Evolutionary conservation across 176 grass and related monocot species (phyloP), one percentile per base, ranked within the genome.

Genomic region (Phragmites australis): DNA sequence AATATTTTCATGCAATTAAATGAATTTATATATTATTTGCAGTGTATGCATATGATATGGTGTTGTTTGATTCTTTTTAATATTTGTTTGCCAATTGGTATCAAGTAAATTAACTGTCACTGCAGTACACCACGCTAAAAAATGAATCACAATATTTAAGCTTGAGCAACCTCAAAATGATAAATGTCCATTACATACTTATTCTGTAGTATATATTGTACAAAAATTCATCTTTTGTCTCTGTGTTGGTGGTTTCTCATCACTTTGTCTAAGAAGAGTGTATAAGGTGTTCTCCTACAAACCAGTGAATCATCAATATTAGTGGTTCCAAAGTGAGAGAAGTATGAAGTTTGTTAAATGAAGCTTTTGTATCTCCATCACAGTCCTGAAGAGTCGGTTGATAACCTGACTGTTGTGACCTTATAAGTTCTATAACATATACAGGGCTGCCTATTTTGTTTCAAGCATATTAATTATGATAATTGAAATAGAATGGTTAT

Each of bases 361-460:
- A 76, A 54, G 31, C 44, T 25, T 54, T 14, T 49, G 1, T 71
- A 42, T 71, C 42, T 22, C 7, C n/a, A 72, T 65, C 41, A 48
- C 61, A 79, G 50, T 50, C 29, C 41, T 84, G 16, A 63, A 69
- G 51, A 61, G 54, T 80, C 19, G 52, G 25, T 70, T 44, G 68
- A 62, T 69, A 59, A 37, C 34, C 34, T 37, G 34, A 37, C 5
- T 37, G 2, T 5, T 91, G 6, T 90, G 68, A 71, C n/a, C 56
- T 61, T 70, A 9, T 29, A 74, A 67, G 21, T 71, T 77, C 81
- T 84, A 53, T 74, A 67, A 52, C 37, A 80, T 83, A 72, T 76
- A 49, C 81, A 95, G 96, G 90, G 90, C 96, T 82, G 90, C 92
- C 3, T 99, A 99, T n/a, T n/a, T n/a, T n/a, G n/a, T n/a, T n/a